Evolutionary conservation across 2,329 filamentous ascomycete species (phyloP).

Genomic region (Diaporthe aspalathi): DNA sequence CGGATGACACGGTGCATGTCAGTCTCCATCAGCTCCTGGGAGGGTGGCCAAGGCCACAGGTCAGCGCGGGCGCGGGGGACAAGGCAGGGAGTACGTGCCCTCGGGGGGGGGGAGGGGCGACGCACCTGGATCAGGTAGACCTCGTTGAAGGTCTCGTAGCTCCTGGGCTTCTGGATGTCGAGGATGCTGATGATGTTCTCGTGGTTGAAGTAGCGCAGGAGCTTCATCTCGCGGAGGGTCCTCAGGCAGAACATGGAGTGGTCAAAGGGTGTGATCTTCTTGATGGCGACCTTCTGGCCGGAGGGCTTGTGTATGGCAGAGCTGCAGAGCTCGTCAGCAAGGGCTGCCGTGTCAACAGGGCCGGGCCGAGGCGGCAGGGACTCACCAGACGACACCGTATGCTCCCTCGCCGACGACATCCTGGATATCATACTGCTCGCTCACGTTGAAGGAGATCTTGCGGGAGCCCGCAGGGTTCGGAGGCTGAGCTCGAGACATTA

Average conservation of each 20-base stretch:
- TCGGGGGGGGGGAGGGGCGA: not conserved
- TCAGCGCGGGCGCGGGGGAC: not conserved
- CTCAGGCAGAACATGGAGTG: conserved; percentile 99
- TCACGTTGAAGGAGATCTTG: conserved; percentile 99
- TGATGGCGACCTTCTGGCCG: conserved; percentile 98
- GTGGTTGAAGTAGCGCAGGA: conserved; percentile 98
- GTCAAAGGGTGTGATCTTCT: conserved; percentile 99
- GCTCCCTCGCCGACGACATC: conserved; percentile 99
- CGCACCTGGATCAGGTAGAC: conserved; percentile 97
- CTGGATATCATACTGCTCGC: conserved; percentile 99
- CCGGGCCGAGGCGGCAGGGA: conserved; percentile 41
- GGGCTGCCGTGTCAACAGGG: not conserved
- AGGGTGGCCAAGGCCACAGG: not conserved
- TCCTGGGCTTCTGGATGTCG: conserved; percentile 97
- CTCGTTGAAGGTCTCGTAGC: conserved; percentile 95
- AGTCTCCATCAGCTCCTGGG: conserved; percentile 96
- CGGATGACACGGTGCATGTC: conserved; percentile 99
- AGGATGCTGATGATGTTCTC: conserved; percentile 99
- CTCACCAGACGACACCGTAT: conserved; percentile 97
- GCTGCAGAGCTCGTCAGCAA: conserved; percentile 58
- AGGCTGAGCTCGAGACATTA: conserved; percentile 68
- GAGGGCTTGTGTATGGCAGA: conserved; percentile 98
- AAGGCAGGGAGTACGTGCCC: conserved; percentile 1
- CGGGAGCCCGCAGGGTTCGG: conserved; percentile 74
- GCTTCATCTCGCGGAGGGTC: conserved; percentile 98